A percentile compares a stretch with the other conserved stretches of the same genome.
Conservation (phyloP, 2,329 filamentous ascomycete genomes). For the Colletotrichum ledebouriae region DNA sequence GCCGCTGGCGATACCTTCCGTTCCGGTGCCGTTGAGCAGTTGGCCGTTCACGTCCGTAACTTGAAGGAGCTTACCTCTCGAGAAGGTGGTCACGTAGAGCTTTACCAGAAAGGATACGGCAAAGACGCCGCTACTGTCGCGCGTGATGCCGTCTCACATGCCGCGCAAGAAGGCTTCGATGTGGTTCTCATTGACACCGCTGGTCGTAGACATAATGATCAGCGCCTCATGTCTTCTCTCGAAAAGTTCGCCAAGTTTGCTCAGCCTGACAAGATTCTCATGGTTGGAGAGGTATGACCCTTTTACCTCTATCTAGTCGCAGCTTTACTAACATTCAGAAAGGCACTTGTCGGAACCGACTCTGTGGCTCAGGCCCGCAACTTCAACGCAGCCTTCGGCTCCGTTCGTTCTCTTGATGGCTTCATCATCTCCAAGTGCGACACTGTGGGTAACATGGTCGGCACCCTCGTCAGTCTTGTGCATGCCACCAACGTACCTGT, state of each 20-base stretch:
- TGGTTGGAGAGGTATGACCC: slow-evolving; percentile 76
- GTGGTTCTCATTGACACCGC: slow-evolving; percentile 98
- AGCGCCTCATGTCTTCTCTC: slow-evolving; percentile 93
- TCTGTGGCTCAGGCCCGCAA: slow-evolving; percentile 95
- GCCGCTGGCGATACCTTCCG: slow-evolving; percentile 97
- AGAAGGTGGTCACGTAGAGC: slow-evolving; percentile 86
- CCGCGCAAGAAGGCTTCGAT: slow-evolving; percentile 81
- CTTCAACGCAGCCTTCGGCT: slow-evolving; percentile 94
- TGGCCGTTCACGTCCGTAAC: slow-evolving; percentile 95
- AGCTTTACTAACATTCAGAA: slow-evolving; percentile 10
- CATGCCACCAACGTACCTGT: slow-evolving; percentile 97
- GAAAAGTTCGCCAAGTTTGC: slow-evolving; percentile 99
- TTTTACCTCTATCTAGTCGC: not conserved
- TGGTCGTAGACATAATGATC: slow-evolving; percentile 93
- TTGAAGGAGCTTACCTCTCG: slow-evolving; percentile 88
- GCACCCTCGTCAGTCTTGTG: slow-evolving; percentile 94
- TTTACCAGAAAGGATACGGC: slow-evolving; percentile 98
- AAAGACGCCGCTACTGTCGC: slow-evolving; percentile 97
- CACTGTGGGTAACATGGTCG: slow-evolving; percentile 99
- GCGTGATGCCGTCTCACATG: slow-evolving; percentile 90
- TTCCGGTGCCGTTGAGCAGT: slow-evolving; percentile 95
- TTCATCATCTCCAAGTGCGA: slow-evolving; percentile 99
- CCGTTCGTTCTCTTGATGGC: slow-evolving; percentile 84
- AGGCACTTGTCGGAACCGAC: slow-evolving; percentile 94
- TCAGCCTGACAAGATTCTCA: slow-evolving; percentile 97